A percentile compares a stretch with the other conserved stretches of the same genome.
phyloP scores from a whole-genome alignment of 2,329 filamentous ascomycete species.

The Sclerotiophoma versabilis region DNA sequence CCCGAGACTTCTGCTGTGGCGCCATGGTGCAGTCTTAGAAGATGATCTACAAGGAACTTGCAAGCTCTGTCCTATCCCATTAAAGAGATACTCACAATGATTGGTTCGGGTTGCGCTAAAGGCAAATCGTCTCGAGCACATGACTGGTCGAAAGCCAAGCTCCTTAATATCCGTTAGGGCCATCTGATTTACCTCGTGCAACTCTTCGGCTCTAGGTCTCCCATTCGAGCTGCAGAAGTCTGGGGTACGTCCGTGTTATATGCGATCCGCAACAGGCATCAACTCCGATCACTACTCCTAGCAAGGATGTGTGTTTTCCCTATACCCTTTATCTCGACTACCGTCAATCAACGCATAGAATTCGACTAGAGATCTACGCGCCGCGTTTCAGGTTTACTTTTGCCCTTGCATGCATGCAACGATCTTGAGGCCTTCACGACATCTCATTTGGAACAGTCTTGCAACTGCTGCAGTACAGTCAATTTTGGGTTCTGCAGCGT shows the following conservation, averaged over 20 bases:
- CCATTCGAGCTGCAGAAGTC: conserved; percentile 13
- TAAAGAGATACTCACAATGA: neutral
- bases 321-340: conserved; percentile 23
- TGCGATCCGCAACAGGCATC: conserved; percentile 33
- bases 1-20: neutral
- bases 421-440: neutral
- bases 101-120: conserved; percentile 7
- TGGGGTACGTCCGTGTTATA: conserved; percentile 20
- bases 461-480: neutral
- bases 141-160: conserved; percentile 30
- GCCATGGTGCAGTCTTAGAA: neutral
- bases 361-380: conserved; percentile 3
- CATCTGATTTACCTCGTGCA: conserved; percentile 34
- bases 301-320: conserved; percentile 22
- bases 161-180: conserved; percentile 28
- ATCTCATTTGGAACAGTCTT: neutral
- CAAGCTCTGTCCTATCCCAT: neutral
- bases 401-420: conserved; percentile 7
- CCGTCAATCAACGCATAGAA: conserved; percentile 5
- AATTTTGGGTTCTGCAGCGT: neutral
- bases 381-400: conserved; percentile 5
- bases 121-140: conserved; percentile 3
- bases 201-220: conserved; percentile 15
- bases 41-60: neutral
- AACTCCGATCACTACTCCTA: conserved; percentile 18